Evolutionary conservation across 1,284 basidiomycete genomes (phyloP).

Genomic region (Fistulinella cinereoalba): DNA sequence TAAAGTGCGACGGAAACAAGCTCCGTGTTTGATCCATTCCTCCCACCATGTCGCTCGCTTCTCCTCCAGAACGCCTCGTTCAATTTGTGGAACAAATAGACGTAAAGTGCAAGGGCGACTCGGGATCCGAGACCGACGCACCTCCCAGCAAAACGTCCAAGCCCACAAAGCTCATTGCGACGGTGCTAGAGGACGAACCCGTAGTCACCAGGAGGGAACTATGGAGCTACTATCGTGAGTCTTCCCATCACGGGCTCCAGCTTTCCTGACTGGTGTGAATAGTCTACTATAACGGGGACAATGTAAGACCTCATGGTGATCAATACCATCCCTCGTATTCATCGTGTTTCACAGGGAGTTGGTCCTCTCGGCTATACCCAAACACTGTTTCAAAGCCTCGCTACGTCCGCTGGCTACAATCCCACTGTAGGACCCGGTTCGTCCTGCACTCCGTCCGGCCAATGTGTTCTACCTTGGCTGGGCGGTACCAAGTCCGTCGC

Average conservation of each 20-base stretch:
- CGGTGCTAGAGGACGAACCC: constrained; percentile 47
- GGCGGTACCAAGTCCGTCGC: constrained; percentile 67
- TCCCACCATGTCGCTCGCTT: constrained; percentile 8
- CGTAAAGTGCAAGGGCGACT: constrained; percentile 5
- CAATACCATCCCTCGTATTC: neutral
- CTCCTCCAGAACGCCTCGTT: constrained; percentile 1
- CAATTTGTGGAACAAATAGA: constrained; percentile 1
- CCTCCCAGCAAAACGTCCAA: neutral
- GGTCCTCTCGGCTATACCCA: constrained; percentile 61
- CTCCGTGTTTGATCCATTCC: too few relatives aligned
- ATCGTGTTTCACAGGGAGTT: constrained; percentile 45
- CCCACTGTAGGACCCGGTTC: constrained; percentile 63
- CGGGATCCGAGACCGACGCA: constrained; percentile 1
- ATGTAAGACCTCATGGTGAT: constrained; percentile 38
- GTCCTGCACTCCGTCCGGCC: constrained; percentile 62
- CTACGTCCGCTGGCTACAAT: constrained; percentile 66
- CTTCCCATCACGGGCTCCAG: constrained; percentile 18
- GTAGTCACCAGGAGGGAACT: constrained; percentile 60
- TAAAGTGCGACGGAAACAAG: too few relatives aligned
- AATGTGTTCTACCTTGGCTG: constrained; percentile 73
- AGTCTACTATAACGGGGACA: constrained; percentile 75
- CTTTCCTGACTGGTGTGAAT: constrained; percentile 2
- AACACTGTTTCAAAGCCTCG: constrained; percentile 72
- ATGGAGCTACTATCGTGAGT: constrained; percentile 68
- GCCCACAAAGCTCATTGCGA: constrained; percentile 26